Percentiles rank a stretch among this genome's conserved stretches.
phyloP scores from a whole-genome alignment of 345 rosid species.

The Syzygium oleosum region DNA sequence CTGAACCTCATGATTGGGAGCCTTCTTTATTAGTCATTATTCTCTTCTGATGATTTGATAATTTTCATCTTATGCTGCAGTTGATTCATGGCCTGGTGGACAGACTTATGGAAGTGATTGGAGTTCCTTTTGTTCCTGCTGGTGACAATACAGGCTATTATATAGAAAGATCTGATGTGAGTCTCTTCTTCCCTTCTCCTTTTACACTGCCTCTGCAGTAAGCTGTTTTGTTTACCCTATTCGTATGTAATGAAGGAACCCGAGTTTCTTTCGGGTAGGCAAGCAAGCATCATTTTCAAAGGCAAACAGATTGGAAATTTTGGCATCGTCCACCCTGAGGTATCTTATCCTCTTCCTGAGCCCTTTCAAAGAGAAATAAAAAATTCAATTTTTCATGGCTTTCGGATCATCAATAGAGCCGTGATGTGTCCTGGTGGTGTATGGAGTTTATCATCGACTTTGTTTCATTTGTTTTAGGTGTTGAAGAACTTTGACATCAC shows the following conservation, averaged over 20 bases:
- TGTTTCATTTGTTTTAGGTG: slow-evolving; percentile 27
- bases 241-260: slow-evolving; percentile 43
- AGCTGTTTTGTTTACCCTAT: not conserved
- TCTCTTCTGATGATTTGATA: not conserved
- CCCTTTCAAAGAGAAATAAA: not conserved
- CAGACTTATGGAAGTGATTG: slow-evolving; percentile 87
- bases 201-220: not conserved
- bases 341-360: slow-evolving; percentile 8
- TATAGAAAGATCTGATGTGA: slow-evolving; percentile 56
- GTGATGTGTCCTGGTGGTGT: not conserved
- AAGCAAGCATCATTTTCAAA: slow-evolving; percentile 71
- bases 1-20: not conserved
- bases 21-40: not conserved
- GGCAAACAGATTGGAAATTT: slow-evolving; percentile 66
- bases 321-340: slow-evolving; percentile 91
- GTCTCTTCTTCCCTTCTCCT: slow-evolving; percentile 8
- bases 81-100: slow-evolving; percentile 82
- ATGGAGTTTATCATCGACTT: not conserved
- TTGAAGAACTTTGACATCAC: slow-evolving; percentile 66
- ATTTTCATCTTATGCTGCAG: slow-evolving; percentile 29
- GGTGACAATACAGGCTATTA: slow-evolving; percentile 53
- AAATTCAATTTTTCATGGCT: not conserved
- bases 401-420: not conserved
- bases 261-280: slow-evolving; percentile 72
- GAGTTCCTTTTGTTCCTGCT: slow-evolving; percentile 46